Base-by-base conservation (phyloP, 352 stramenopile genomes). In the Globisporangium okanoganense region DNA sequence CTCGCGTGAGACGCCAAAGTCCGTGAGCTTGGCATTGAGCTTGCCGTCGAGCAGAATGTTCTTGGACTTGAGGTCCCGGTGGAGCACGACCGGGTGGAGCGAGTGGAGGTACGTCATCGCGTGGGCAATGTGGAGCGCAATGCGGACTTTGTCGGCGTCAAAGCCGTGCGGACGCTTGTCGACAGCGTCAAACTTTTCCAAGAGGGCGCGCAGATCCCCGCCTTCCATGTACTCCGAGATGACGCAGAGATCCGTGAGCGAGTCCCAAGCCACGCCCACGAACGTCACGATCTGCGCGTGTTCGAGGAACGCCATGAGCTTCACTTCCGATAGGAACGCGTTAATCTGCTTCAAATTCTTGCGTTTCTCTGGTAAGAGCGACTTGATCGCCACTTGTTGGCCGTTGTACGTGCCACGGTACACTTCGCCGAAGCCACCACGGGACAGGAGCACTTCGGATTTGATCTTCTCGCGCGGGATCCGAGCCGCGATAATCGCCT, bases 71-170 rank as follows among this genome's bases (percentile, higher is more conserved):
- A 33, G 29, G 29, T 33, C 29, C 6, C 29, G 29, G 29, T 33
- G 29, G n/a, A 77, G 29, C 36, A 76, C 69, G 5, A 53, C 67
- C 7, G 73, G 70, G 27, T 80, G 53, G 31, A 80, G 66, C 24
- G 76, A 81, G 59, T 85, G 76, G 10, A 85, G 58, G 59, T 83
- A 85, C 62, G 69, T 65, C 10, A 85, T 61, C 14, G 65, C 76
- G 27, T 77, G 29, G 2, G 56, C 72, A 8, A 86, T 62, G 29
- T 84, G 65, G 6, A 80, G 45, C 5, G 74, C 74, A 43, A 86
- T 83, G 44, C 66, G 66, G 5, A 86, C 60, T 64, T 88, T 87
- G 52, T 82, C 74, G 18, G 65, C 38, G 43, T 80, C 73, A 38
- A 80, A 82, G 25, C 76, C 75, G 10, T 61, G 69, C 7, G 72